Base-by-base conservation (phyloP, 139 green algal species). In the Mesostigma viride region DNA sequence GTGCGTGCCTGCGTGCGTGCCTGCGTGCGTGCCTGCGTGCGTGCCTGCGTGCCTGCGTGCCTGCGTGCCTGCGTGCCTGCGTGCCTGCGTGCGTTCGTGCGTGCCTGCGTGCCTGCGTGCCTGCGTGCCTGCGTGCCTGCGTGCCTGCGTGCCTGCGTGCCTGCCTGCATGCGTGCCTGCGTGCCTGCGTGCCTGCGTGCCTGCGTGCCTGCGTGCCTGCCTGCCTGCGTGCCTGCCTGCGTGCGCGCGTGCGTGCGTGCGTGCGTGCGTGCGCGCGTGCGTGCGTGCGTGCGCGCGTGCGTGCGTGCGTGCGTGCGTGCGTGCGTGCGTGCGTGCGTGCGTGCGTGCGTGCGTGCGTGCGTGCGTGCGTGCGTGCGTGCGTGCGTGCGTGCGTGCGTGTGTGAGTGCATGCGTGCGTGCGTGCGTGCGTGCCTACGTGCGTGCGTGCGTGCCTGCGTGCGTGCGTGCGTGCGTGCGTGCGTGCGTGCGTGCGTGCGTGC, bases 111-210 rank as follows among this genome's bases (percentile, higher is more conserved):
- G 33, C 59, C 59, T 65, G 33, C 22, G 34, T 65, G 59, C 59
- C 59, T 65, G 59, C 22, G 34, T 65, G 59, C 59, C 59, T 65
- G 59, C 22, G 34, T 65, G 59, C 59, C 59, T 65, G 59, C 22
- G 59, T 65, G 59, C 59, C 59, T 65, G 59, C 22, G 59, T 65
- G 59, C 59, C 59, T 65, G 59, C 22, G 59, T 65, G 59, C 59
- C 59, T 65, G 59, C 59, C 20, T 65, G 59, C 59, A 20, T 65
- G 56, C 56, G 59, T 65, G 59, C 59, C 59, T 65, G 59, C 20
- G 8, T 65, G 59, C 59, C 59, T 65, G 59, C 22, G 8, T 65
- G 59, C 59, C 59, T 65, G 59, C 22, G 8, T 65, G 59, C 59
- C 59, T 65, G 59, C 22, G 59, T 65, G 59, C 59, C 59, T 65